Evolutionary conservation across 495 filamentous ascomycete species (phyloP), one percentile per base, ranked within the genome.

Genomic region (Bombardia bombarda): DNA sequence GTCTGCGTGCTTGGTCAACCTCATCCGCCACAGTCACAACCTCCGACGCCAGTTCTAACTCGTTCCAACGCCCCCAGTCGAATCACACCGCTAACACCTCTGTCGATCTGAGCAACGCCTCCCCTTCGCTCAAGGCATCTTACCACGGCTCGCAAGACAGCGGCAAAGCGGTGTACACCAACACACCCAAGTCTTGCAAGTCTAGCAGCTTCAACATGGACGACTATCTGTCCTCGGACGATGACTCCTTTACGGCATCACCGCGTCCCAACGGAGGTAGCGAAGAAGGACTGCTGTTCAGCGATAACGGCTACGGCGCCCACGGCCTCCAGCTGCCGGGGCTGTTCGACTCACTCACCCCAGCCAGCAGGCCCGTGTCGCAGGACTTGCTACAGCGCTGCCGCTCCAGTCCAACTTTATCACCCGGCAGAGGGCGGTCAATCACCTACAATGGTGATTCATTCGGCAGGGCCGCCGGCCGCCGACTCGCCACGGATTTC

Each of bases 251-350:
- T 32, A 45, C 41, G 9, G 42, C 49, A 1, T 40, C 52, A n/a
- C 36, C 28, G 2, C 61, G 55, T n/a, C 58, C 49, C 7, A 49
- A 50, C 7, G 46, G 43, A 0, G 56, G 52, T 25, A 64, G 62
- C 39, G 70, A 71, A 46, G 64, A 66, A 33, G 62, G 64, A 4
- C 54, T 74, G 10, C 54, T 74, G 13, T 71, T 71, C 33, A 55
- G 55, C 17, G 63, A 65, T 17, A 25, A 28, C 5, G 66, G 60
- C 8, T 71, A 68, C 42, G 61, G 57, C 5, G 37, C 49, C 1
- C 46, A 49, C 26, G 65, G 63, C 5, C 40, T 43, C 19, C 60
- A 61, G 45, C 45, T 68, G 4, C 63, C 68, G 6, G 68, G 67
- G 10, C 35, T 67, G 1, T 54, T 56, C 19, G 59, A 63, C n/a